phyloP scores from a whole-genome alignment of 1,139 yeast species.

The Blastobotrys proliferans region DNA sequence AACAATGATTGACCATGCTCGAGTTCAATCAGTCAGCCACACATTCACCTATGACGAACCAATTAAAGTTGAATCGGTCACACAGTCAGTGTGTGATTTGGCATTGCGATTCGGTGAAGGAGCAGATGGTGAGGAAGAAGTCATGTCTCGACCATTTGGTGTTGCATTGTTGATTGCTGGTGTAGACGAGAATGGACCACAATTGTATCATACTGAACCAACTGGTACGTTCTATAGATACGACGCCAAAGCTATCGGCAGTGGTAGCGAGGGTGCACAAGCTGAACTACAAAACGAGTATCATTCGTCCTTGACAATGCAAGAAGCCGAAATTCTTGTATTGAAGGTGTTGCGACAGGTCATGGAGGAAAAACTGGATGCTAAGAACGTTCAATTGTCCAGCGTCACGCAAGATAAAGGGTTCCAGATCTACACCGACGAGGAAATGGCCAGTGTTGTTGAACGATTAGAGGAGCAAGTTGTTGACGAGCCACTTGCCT shows the following conservation, averaged over 20 bases:
- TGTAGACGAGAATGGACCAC: constrained; percentile 92
- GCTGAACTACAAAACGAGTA: constrained; percentile 96
- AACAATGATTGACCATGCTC: constrained; percentile 97
- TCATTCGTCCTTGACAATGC: constrained; percentile 87
- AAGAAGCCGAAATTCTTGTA: constrained; percentile 88
- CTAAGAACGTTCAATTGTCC: constrained; percentile 93
- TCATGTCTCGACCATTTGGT: constrained; percentile 99
- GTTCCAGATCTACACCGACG: constrained; percentile 80
- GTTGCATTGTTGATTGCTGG: constrained; percentile 97
- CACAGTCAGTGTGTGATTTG: constrained; percentile 95
- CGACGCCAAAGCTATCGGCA: constrained; percentile 98
- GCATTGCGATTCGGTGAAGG: constrained; percentile 98
- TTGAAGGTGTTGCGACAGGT: constrained; percentile 93
- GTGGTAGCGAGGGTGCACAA: constrained; percentile 99
- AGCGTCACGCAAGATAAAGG: constrained; percentile 86
- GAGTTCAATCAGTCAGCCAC: constrained; percentile 85
- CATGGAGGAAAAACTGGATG: constrained; percentile 97
- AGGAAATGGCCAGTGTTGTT: constrained; percentile 78
- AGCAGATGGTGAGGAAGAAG: constrained; percentile 93
- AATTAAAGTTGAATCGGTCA: constrained; percentile 86
- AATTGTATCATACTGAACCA: constrained; percentile 96
- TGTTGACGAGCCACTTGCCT: constrained; percentile 40
- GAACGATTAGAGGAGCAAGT: constrained; percentile 69
- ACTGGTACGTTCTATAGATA: constrained; percentile 96
- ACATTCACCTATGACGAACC: constrained; percentile 87